Evolutionary conservation across 805 yeast genomes (phyloP), one percentile per base, ranked within the genome.

Genomic region (Saccharomyces kudriavzevii): DNA sequence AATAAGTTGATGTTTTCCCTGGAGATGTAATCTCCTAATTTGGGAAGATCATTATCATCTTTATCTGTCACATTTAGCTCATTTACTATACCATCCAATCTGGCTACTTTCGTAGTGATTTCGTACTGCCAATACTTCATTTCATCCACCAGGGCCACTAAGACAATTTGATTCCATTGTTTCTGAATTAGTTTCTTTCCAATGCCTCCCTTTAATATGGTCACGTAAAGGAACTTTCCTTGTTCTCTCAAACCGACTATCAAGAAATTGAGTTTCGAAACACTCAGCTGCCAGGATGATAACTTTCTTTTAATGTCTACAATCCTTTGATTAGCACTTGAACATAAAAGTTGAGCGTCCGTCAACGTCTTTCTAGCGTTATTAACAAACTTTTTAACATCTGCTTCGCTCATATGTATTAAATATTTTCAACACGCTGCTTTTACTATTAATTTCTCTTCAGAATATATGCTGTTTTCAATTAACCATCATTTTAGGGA

Each of bases 281-380:
- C 65, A 45, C 69, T 63, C 13, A 72, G 69, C 40, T 79, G 77
- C 53, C 78, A 72, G 25, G 63, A 58, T 31, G 71, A 72, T 8
- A 80, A 67, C 13, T 71, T 64, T n/a, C 61, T 63, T 50, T 55
- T 58, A 1, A 77, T 70, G 10, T 67, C 65, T 1, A 69, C 65
- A 8, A 80, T 70, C 24, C 67, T 62, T 22, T 60, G 58, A 59
- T 77, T 77, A 20, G 85, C 83, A 31, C 72, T 74, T n/a, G 74
- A 72, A 51, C 87, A 82, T 3, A 78, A 61, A 8, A 71, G 69
- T 52, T 78, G 81, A 0, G 84, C 85, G 13, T 73, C 70, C 1
- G 74, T 65, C 35, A 82, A 71, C 24, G 77, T 75, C 52, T 64
- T 68, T 47, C 77, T 74, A 0, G 87, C 82, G 60, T 77, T 80